Conservation (phyloP, 2,329 filamentous ascomycete species). For the Colletotrichum echinochloae region DNA sequence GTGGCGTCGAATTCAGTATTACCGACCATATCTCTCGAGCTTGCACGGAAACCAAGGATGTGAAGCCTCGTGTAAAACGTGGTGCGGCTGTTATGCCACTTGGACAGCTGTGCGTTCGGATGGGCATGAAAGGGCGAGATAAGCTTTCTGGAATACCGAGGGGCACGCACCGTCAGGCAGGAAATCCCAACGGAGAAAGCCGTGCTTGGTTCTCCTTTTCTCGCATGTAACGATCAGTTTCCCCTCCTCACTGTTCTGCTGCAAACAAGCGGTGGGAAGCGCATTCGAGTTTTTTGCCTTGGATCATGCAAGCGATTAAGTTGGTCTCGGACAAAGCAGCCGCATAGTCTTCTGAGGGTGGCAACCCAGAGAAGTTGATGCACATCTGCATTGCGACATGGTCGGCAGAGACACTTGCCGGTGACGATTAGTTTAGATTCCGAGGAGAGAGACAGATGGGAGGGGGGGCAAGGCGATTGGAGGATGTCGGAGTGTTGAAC, state of each 20-base stretch:
- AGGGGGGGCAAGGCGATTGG: not conserved
- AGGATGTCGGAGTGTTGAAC: not conserved
- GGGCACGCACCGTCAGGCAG: not conserved
- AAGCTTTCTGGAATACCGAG: constrained; percentile 7
- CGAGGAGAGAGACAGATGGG: no score
- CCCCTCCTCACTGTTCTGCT: not conserved
- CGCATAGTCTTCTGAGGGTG: not conserved
- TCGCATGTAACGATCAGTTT: not conserved
- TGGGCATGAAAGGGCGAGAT: constrained; percentile 24
- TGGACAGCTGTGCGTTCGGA: constrained; percentile 24
- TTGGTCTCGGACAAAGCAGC: constrained; percentile 3
- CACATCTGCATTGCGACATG: constrained; percentile 1
- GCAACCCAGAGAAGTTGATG: not conserved
- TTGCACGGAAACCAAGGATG: not conserved
- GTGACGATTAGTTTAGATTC: not conserved
- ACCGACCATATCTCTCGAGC: not conserved
- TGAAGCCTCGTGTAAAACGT: constrained; percentile 1
- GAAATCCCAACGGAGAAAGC: not conserved
- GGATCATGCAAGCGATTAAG: constrained; percentile 1
- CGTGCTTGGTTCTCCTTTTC: not conserved
- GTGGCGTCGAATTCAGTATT: not conserved
- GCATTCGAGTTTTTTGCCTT: not conserved
- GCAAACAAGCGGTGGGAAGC: not conserved
- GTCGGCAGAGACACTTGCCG: not conserved
- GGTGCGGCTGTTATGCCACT: constrained; percentile 13